Evolutionary conservation across 2,329 filamentous ascomycete species (phyloP), one percentile per base, ranked within the genome.

Genomic region (Fusarium chaquense): DNA sequence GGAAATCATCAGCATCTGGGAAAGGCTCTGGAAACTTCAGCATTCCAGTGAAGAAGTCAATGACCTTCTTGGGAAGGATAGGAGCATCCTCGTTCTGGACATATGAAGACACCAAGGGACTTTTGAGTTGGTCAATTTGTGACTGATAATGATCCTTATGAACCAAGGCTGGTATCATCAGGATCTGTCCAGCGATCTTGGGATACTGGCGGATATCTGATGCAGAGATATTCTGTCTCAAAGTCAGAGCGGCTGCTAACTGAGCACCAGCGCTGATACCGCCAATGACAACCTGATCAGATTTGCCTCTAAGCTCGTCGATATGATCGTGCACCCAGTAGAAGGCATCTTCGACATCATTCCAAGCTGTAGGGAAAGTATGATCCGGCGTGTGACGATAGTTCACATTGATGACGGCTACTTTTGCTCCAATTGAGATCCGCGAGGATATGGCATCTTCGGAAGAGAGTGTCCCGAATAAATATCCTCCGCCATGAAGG

Each of bases 301-400:
- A 4, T 5, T 62, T 51, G 5, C 66, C 71, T 3, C 20, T 15
- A 10, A 73, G 26, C 11, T 60, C 44, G 3, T 61, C 61, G 2
- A 72, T 69, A 3, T 72, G 49, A 5, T 58, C 46, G 51, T 86
- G 82, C 0, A 86, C 69, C 87, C 86, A 90, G 16, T 81, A 76
- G 26, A 87, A 84, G 0, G 83, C 83, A 54, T 89, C 87, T 66
- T 86, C 82, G 0, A 79, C 76, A 53, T 90, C 88, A 49, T 84
- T 60, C 82, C 83, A 87, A 0, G 84, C 81, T 0, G 81, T 83
- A 0, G 87, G 87, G 61, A 83, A 89, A 0, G 58, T 67, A 63
- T 82, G 75, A 57, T 88, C 83, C 0, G 87, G 87, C 0, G 86
- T 87, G 74, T 89, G 87, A 2, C 87, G 83, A 73, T 89, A 89